phyloP scores from a whole-genome alignment of 208 protist genomes.

The Trypanosomatidae sp. region DNA sequence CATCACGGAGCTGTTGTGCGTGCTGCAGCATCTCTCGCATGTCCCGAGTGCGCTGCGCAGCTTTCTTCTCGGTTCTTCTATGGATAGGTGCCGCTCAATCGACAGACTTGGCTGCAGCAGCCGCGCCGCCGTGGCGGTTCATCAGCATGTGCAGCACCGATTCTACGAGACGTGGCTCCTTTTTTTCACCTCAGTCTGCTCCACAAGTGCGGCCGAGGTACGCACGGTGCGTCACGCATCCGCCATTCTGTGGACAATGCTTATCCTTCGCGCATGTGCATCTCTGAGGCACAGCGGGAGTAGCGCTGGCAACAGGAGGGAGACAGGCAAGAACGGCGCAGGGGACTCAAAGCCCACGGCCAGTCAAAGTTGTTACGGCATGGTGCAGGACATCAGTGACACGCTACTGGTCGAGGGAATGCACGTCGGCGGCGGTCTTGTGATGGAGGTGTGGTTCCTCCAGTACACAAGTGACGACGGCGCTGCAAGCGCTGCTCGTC shows the following conservation, averaged over 20 bases:
- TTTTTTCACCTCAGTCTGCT: conserved; percentile 36
- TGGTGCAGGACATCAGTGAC: conserved; percentile 43
- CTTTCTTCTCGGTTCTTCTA: conserved; percentile 6
- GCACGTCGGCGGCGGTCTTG: conserved; percentile 31
- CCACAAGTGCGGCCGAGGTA: conserved; percentile 13
- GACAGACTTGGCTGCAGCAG: background rate
- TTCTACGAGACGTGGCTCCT: conserved; percentile 47
- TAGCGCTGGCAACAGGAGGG: background rate
- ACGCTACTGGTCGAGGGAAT: conserved; percentile 36
- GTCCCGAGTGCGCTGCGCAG: conserved; percentile 16
- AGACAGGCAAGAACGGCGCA: conserved; percentile 7
- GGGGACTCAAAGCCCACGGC: background rate
- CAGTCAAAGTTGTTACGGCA: background rate
- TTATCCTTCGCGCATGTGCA: conserved; percentile 37
- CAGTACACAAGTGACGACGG: conserved; percentile 7
- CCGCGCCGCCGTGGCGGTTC: background rate
- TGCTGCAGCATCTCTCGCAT: conserved; percentile 41
- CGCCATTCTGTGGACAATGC: conserved; percentile 26
- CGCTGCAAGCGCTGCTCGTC: background rate
- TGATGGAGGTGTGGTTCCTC: conserved; percentile 61
- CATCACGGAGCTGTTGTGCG: conserved; percentile 35
- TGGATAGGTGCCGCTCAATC: background rate
- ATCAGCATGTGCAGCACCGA: background rate
- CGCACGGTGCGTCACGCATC: conserved; percentile 17
- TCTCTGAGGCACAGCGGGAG: conserved; percentile 4